phyloP scores from a whole-genome alignment of 1,139 yeast genomes.

The Pichia sp. region DNA sequence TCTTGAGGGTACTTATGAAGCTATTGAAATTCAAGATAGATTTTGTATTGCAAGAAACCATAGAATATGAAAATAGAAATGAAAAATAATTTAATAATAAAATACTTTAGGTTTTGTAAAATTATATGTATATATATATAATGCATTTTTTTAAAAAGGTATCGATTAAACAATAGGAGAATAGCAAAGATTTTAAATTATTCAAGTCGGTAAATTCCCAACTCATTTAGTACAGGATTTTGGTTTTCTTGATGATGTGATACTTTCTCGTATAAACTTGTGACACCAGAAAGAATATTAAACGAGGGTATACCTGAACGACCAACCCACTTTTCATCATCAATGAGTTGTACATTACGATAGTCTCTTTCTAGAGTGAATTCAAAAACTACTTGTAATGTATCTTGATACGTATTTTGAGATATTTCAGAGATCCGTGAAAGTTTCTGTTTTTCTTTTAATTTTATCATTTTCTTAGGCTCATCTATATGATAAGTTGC shows the following conservation, averaged over 20 bases:
- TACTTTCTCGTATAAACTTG: constrained; percentile 2
- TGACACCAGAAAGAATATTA: constrained; percentile 4
- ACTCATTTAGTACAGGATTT: constrained; percentile 1
- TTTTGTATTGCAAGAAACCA: constrained; percentile 55
- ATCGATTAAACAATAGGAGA: too few relatives aligned
- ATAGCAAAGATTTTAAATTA: too few relatives aligned
- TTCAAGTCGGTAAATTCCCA: constrained; percentile 2
- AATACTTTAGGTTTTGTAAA: constrained; percentile 1
- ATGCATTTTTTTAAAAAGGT: too few relatives aligned
- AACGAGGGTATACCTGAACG: constrained; percentile 18
- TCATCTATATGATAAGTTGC: not conserved
- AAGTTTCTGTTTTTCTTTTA: not conserved
- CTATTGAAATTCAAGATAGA: constrained; percentile 77
- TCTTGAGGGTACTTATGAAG: constrained; percentile 91
- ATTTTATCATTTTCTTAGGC: not conserved
- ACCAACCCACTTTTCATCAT: constrained; percentile 19
- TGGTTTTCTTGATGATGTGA: not conserved
- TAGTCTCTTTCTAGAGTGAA: not conserved
- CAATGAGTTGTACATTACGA: constrained; percentile 1
- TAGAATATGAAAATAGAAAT: constrained; percentile 4
- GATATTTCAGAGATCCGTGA: constrained; percentile 13
- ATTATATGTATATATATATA: not conserved
- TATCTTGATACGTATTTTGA: constrained; percentile 6
- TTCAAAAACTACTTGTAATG: not conserved
- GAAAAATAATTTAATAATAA: not conserved